phyloP scores from a whole-genome alignment of 768 basidiomycete species.

The Hericium coralloides region DNA sequence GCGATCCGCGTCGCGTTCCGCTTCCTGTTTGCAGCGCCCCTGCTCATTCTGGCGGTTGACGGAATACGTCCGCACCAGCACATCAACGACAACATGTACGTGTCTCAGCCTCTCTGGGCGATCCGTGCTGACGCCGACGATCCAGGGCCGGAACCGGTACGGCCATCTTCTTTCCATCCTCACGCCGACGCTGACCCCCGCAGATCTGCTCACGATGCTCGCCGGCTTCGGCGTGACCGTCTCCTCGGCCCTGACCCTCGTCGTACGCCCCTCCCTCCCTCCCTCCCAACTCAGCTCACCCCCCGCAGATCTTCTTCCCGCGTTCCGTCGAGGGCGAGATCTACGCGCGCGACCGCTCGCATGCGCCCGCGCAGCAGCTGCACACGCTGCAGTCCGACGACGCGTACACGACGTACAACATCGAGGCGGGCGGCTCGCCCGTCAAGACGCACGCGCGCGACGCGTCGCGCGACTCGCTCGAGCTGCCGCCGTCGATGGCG shows the following conservation, averaged over 20 bases:
- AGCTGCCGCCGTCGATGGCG: background rate
- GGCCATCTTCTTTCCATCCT: too few relatives aligned
- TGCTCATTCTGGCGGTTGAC: constrained; percentile 60
- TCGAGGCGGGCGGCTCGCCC: background rate
- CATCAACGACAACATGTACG: constrained; percentile 54
- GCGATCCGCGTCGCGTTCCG: constrained; percentile 65
- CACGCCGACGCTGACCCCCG: background rate
- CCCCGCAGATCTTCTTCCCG: constrained; percentile 13
- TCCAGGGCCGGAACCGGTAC: too few relatives aligned
- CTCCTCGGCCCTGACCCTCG: constrained; percentile 13
- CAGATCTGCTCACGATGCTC: constrained; percentile 11
- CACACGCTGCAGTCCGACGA: constrained; percentile 11
- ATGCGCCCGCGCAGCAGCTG: constrained; percentile 2
- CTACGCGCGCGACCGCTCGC: background rate
- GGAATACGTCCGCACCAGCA: constrained; percentile 54
- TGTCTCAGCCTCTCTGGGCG: constrained; percentile 9
- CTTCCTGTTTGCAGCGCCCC: constrained; percentile 57
- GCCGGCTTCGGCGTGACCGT: constrained; percentile 8
- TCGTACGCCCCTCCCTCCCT: constrained; percentile 2
- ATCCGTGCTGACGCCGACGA: too few relatives aligned
- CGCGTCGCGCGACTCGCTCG: background rate
- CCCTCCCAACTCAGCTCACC: background rate
- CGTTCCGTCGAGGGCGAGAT: constrained; percentile 14
- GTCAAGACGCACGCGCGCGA: background rate
- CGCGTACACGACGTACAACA: constrained; percentile 10